Percentiles rank a stretch among this genome's conserved stretches.
These are phyloP conservation scores for Trichoderma simmonsii DNA, from an alignment of 2,329 filamentous ascomycete species.

Conservation along the genomic window DNA sequence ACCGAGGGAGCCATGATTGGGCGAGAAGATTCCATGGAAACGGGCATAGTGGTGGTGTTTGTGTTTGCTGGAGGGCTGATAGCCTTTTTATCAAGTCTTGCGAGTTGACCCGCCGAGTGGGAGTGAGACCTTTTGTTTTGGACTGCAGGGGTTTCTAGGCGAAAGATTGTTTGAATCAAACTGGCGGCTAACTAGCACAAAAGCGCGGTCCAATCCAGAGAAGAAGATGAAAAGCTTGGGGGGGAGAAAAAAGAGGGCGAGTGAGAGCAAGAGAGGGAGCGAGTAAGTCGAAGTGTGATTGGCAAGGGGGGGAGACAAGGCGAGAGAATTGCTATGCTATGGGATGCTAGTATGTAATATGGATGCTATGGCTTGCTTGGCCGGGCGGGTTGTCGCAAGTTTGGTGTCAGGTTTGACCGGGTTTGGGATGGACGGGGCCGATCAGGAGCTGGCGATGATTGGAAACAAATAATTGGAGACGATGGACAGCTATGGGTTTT, in stretches of 20 bases:
- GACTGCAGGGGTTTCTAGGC: neutral
- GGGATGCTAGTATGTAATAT: neutral
- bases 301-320: conserved; percentile 2
- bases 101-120: neutral
- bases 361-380: neutral
- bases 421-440: neutral
- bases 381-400: conserved; percentile 10
- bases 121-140: neutral
- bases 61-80: neutral
- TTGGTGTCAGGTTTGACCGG: conserved; percentile 14
- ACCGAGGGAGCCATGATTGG: conserved; percentile 63
- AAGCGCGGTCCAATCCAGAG: neutral
- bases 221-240: neutral
- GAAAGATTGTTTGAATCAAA: neutral
- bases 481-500: neutral
- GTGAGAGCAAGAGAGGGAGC: neutral
- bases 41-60: conserved; percentile 43
- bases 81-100: neutral
- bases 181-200: neutral
- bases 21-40: conserved; percentile 58
- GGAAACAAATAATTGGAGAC: conserved; percentile 9
- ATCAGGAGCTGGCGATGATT: neutral
- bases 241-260: neutral
- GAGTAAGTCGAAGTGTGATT: conserved; percentile 4
- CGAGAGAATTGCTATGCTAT: neutral